Evolutionary conservation across 2,329 filamentous ascomycete genomes (phyloP).

Genomic region (Cladosporium austrohemisphaericum): DNA sequence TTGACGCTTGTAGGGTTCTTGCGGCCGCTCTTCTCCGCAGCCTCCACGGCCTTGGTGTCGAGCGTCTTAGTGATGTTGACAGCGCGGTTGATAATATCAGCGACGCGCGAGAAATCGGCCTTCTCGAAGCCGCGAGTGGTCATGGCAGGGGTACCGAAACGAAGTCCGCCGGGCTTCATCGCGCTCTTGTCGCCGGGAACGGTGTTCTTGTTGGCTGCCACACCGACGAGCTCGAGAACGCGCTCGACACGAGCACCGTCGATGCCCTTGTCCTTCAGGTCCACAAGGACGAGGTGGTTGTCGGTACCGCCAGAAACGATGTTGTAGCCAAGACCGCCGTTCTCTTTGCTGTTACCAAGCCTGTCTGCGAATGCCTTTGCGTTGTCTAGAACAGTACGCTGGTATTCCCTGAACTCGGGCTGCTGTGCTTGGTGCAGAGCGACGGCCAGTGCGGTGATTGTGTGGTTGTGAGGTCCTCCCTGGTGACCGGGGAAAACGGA

Average conservation of each 20-base stretch:
- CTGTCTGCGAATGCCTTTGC: constrained; percentile 78
- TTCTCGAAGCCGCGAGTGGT: constrained; percentile 90
- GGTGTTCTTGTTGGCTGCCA: constrained; percentile 99
- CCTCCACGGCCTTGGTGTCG: constrained; percentile 67
- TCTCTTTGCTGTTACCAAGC: constrained; percentile 64
- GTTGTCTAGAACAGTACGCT: constrained; percentile 84
- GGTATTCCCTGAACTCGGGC: constrained; percentile 88
- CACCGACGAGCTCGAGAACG: constrained; percentile 94
- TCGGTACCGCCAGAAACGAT: constrained; percentile 93
- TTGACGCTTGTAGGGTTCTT: constrained; percentile 64
- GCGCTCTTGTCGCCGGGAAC: constrained; percentile 93
- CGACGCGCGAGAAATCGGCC: constrained; percentile 81
- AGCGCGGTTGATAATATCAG: constrained; percentile 78
- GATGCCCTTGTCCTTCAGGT: constrained; percentile 82
- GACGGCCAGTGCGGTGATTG: constrained; percentile 91
- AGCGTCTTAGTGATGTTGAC: constrained; percentile 75
- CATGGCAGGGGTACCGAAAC: constrained; percentile 96
- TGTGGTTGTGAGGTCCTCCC: constrained; percentile 97
- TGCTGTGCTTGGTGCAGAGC: constrained; percentile 90
- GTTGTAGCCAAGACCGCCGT: constrained; percentile 76
- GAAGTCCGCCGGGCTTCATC: constrained; percentile 84
- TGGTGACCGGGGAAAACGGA: constrained; percentile 98
- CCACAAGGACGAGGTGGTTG: constrained; percentile 91
- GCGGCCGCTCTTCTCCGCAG: constrained; percentile 63
- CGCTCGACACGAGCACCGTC: constrained; percentile 95